Evolutionary conservation across 306 rosid species (phyloP).

Genomic region (Quercus engelmannii): DNA sequence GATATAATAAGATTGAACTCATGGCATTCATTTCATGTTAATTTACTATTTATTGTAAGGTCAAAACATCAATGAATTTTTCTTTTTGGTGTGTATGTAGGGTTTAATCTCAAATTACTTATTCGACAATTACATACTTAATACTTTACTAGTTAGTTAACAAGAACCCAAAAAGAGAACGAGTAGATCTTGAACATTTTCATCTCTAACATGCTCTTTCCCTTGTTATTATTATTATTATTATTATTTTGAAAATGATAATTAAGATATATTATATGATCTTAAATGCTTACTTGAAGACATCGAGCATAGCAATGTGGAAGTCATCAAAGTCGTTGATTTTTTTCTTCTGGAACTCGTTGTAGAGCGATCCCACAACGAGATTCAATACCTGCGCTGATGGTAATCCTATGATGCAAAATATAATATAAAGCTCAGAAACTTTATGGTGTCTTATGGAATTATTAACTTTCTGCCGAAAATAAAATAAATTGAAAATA

Average conservation of each 20-base stretch:
- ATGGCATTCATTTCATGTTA: no score
- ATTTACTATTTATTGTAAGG: no score
- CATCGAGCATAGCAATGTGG: conserved; percentile 53
- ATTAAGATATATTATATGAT: background rate
- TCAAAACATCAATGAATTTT: no score
- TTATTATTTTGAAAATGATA: background rate
- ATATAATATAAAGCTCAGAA: conserved; percentile 1
- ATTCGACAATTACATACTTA: no score
- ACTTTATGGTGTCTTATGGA: background rate
- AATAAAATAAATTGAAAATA: background rate
- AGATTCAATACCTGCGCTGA: conserved; percentile 18
- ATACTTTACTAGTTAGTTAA: no score
- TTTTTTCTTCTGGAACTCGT: conserved; percentile 25
- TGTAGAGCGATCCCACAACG: conserved; percentile 27
- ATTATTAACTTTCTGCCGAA: no score
- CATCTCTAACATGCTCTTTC: no score
- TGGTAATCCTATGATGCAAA: conserved; percentile 32
- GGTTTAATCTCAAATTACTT: no score
- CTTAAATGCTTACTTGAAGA: conserved; percentile 46
- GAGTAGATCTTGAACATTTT: background rate
- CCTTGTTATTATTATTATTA: background rate
- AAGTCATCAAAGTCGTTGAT: conserved; percentile 21
- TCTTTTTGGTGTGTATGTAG: no score
- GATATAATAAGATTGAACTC: no score
- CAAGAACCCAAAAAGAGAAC: no score